These are phyloP conservation scores for Rheum nobile DNA, from an alignment of 148 eudicot species.

Conservation along the genomic window DNA sequence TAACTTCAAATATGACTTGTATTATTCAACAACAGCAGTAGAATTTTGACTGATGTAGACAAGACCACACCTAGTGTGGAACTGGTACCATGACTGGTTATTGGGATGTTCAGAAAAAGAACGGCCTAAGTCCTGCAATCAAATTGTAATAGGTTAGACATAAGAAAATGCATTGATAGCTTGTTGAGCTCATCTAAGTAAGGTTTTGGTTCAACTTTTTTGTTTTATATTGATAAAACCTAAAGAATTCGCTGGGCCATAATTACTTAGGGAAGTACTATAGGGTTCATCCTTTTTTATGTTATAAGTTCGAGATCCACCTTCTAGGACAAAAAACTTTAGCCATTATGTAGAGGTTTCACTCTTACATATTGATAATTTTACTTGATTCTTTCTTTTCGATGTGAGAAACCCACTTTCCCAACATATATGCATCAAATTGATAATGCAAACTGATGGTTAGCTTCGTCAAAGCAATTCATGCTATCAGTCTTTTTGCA, in stretches of 20 bases:
- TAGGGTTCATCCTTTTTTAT: background rate
- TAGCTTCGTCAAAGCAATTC: background rate
- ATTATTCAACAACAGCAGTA: background rate
- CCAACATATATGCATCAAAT: background rate
- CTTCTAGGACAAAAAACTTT: background rate
- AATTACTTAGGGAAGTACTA: background rate
- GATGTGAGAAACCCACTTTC: no score
- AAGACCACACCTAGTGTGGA: background rate
- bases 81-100: background rate
- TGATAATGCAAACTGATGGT: background rate
- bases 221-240: background rate
- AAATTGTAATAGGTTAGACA: background rate
- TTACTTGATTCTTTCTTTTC: background rate
- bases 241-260: background rate
- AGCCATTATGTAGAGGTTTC: background rate
- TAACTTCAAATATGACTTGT: background rate
- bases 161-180: background rate
- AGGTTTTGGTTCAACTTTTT: background rate
- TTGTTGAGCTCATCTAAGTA: background rate
- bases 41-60: background rate
- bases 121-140: background rate
- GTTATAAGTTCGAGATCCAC: background rate
- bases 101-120: background rate
- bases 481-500: background rate
- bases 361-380: background rate